These are phyloP conservation scores for Tetratostichococcus sp. DNA, from an alignment of 139 green algal genomes.

Conservation along the genomic window DNA sequence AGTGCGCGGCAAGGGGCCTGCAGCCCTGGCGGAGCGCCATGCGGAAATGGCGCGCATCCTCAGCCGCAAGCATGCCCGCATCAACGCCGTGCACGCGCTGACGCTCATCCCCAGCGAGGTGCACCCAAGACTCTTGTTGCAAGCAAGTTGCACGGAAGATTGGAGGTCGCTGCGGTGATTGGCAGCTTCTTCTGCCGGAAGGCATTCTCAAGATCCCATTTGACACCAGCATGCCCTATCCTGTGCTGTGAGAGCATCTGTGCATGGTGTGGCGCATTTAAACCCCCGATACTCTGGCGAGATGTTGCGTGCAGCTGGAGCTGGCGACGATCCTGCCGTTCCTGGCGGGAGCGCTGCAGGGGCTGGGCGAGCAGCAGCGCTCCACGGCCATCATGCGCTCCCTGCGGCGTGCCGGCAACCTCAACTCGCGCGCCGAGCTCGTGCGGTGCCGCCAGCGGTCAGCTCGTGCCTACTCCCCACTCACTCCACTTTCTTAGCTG, in stretches of 20 bases:
- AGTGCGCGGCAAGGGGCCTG: not conserved
- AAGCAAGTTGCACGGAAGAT: no score
- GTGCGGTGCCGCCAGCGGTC: constrained; percentile 34
- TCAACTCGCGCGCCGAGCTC: constrained; percentile 55
- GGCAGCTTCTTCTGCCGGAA: no score
- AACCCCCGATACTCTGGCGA: no score
- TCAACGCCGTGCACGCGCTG: constrained; percentile 50
- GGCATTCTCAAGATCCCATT: no score
- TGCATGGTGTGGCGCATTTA: no score
- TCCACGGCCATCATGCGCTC: constrained; percentile 52
- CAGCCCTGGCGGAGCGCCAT: not conserved
- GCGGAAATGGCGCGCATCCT: constrained; percentile 39
- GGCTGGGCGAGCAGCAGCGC: constrained; percentile 46
- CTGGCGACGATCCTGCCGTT: constrained; percentile 55
- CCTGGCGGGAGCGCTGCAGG: constrained; percentile 55
- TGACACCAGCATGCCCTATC: no score
- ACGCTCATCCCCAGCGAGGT: constrained; percentile 50
- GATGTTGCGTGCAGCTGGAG: constrained; percentile 23
- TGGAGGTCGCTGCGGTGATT: no score
- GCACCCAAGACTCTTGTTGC: not conserved
- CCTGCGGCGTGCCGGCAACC: constrained; percentile 53
- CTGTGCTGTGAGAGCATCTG: no score
- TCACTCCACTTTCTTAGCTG: no score
- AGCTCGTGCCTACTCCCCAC: no score
- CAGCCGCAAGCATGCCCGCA: constrained; percentile 38